Conservation (phyloP, 2,329 filamentous ascomycete genomes). For the Colletotrichum brevisporum region DNA sequence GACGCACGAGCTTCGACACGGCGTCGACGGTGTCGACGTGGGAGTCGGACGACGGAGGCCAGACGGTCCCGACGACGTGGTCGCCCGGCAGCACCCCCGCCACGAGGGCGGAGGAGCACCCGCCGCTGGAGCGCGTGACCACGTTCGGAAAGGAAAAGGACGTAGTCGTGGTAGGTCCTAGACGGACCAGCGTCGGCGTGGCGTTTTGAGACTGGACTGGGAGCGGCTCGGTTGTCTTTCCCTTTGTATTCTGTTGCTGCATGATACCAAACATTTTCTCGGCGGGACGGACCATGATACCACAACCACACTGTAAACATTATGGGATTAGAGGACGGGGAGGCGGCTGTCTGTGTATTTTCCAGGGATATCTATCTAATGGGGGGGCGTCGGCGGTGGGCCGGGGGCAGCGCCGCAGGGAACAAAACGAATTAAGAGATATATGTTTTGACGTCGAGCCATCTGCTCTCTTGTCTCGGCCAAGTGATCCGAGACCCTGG, state of each 20-base stretch:
- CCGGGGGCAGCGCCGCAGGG: not conserved
- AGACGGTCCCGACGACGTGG: slow-evolving; percentile 63
- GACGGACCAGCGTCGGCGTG: slow-evolving; percentile 34
- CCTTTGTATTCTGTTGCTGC: slow-evolving; percentile 18
- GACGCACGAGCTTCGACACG: slow-evolving; percentile 60
- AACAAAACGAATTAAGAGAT: slow-evolving; percentile 11
- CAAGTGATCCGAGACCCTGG: not conserved
- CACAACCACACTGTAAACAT: slow-evolving; percentile 19
- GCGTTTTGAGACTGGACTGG: slow-evolving; percentile 30
- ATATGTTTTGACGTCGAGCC: slow-evolving; percentile 13
- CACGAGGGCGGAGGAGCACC: slow-evolving; percentile 55
- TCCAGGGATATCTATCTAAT: slow-evolving; percentile 17
- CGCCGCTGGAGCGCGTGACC: slow-evolving; percentile 43
- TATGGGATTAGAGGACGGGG: slow-evolving; percentile 18
- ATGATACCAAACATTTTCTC: slow-evolving; percentile 38
- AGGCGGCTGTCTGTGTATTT: slow-evolving; percentile 8
- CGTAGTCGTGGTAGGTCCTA: slow-evolving; percentile 1
- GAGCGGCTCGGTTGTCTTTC: not conserved
- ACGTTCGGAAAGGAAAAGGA: slow-evolving; percentile 38
- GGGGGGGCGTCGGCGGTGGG: slow-evolving; percentile 6
- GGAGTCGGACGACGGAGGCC: slow-evolving; percentile 61
- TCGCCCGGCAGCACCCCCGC: slow-evolving; percentile 63
- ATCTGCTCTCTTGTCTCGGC: slow-evolving; percentile 8
- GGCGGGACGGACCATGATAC: slow-evolving; percentile 30
- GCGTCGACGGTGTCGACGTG: slow-evolving; percentile 65